A percentile compares a stretch with the other conserved stretches of the same genome.
These are phyloP conservation scores for Trichoderma guizhouense DNA, from an alignment of 2,329 filamentous ascomycete genomes.

Conservation along the genomic window DNA sequence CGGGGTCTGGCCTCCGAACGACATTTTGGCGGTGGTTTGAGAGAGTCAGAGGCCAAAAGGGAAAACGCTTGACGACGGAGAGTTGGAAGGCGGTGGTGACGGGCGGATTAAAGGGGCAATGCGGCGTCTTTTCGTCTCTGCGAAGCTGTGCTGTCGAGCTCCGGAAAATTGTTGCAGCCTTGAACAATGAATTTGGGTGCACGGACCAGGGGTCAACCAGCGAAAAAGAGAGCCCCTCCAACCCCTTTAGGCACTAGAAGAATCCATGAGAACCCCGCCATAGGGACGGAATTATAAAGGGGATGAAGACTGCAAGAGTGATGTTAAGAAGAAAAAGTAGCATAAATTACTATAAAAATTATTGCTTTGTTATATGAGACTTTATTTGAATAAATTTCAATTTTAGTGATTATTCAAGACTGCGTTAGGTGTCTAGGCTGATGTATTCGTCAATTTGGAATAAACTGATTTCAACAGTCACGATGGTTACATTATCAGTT, in stretches of 20 bases:
- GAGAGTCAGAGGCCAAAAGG: neutral
- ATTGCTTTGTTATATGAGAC: too few species aligned
- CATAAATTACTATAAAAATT: neutral
- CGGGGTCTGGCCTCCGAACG: constrained; percentile 94
- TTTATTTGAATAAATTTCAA: too few species aligned
- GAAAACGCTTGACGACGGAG: neutral
- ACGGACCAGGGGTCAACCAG: constrained; percentile 26
- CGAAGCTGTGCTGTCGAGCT: constrained; percentile 41
- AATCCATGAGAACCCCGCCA: constrained; percentile 11
- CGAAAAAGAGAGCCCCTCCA: constrained; percentile 16
- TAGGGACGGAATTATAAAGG: neutral
- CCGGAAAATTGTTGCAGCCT: constrained; percentile 51
- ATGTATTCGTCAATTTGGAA: neutral
- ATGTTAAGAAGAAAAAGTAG: too few species aligned
- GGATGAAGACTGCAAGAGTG: neutral
- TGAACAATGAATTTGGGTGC: constrained; percentile 28
- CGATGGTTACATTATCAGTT: neutral
- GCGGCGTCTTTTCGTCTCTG: constrained; percentile 25
- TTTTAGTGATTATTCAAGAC: neutral
- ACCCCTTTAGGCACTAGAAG: constrained; percentile 16
- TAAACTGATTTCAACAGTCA: neutral
- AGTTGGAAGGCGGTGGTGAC: constrained; percentile 19
- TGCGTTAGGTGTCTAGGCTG: neutral
- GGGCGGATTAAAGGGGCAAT: constrained; percentile 19
- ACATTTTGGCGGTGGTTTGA: constrained; percentile 57